Evolutionary conservation across 2,329 filamentous ascomycete species (phyloP), one percentile per base, ranked within the genome.

Genomic region (Ophiostoma triangulosporum): DNA sequence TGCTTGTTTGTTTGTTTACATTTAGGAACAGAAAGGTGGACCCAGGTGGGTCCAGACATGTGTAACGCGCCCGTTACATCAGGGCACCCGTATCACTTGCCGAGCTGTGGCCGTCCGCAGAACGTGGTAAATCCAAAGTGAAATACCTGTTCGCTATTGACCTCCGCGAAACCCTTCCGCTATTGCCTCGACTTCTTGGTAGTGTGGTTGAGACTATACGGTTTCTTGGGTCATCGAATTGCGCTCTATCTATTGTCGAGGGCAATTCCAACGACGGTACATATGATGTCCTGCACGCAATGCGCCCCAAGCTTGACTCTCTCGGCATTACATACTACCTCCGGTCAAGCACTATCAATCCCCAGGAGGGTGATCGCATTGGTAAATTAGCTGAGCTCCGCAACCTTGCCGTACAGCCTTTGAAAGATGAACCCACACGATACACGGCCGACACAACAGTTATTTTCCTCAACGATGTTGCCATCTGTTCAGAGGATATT

Each of bases 321-420:
- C 46, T 73, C 0, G 69, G 69, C 3, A 57, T 67, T 1, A 54
- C 58, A 0, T 80, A 76, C 59, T 65, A 69, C 55, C 68, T 75
- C 51, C 61, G 62, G 4, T 62, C 65, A 2, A 75, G 69, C 55
- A 60, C 66, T 3, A 62, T 76, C 32, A 64, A 78, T 58, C 59
- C 58, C 5, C 48, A 55, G 55, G 24, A 52, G 17, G 57, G 56
- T 9, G 53, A 87, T 65, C 76, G 86, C n/a, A 81, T 89, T 43
- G 76, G 81, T 29, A 88, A 83, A 65, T 71, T 89, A 20, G 83
- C 86, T 12, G 79, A 84, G 63, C 80, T 87, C 50, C 77, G 86
- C 50, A 89, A 89, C 64, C 76, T 78, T 46, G 84, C 83, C 0
- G 66, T 89, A 24, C 69, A 73, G 35, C 84, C 84, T 0, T 70